A percentile compares a stretch with the other conserved stretches of the same genome.
These are phyloP conservation scores for Paramecium sexaurelia DNA, from an alignment of 73 alveolate genomes.

Conservation along the genomic window DNA sequence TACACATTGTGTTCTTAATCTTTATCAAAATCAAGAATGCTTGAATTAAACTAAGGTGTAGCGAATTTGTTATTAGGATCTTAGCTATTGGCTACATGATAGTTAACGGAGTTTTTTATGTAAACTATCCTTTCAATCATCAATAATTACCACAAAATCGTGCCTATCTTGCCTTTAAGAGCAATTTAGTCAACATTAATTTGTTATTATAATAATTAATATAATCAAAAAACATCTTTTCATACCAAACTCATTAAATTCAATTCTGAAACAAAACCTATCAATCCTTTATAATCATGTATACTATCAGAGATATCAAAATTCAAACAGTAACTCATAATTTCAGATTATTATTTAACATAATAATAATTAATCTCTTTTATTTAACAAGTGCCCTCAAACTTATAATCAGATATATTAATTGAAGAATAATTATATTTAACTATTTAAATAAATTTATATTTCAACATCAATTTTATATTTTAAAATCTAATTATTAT, in stretches of 20 bases:
- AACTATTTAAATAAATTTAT: too few species aligned
- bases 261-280: too few species aligned
- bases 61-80: slow-evolving; percentile 29
- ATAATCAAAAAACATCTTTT: neutral
- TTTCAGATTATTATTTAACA: too few species aligned
- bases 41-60: neutral
- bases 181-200: slow-evolving; percentile 3
- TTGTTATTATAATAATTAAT: neutral
- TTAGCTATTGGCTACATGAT: slow-evolving; percentile 11
- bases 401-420: too few species aligned
- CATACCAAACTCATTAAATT: neutral
- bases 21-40: slow-evolving; percentile 45
- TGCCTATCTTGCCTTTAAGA: neutral
- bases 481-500: too few species aligned
- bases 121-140: neutral
- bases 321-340: too few species aligned
- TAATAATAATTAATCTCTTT: too few species aligned
- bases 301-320: too few species aligned
- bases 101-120: neutral
- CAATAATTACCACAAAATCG: neutral
- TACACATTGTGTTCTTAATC: slow-evolving; percentile 36
- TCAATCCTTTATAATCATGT: too few species aligned
- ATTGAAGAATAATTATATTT: too few species aligned
- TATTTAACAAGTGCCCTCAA: too few species aligned
- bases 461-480: too few species aligned